Percentiles rank a stretch among this genome's conserved stretches.
These are phyloP conservation scores for Dovyalis caffra DNA, from an alignment of 345 rosid genomes.

Conservation along the genomic window DNA sequence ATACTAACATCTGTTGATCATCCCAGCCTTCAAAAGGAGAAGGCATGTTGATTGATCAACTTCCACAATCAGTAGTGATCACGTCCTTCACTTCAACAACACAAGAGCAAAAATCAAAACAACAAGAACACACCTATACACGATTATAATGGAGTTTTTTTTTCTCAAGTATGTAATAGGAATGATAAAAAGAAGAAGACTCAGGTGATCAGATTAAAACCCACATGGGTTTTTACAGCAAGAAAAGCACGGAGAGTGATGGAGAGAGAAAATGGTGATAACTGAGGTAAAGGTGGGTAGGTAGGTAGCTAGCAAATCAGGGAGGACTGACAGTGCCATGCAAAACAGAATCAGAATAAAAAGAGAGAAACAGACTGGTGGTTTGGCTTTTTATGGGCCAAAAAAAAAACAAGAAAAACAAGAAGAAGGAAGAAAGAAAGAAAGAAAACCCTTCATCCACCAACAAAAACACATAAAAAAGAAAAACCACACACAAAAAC, in stretches of 20 bases:
- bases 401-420: background rate
- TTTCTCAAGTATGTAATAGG: background rate
- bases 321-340: conserved; percentile 27
- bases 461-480: too few relatives aligned
- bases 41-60: background rate
- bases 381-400: background rate
- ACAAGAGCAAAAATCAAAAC: background rate
- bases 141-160: too few relatives aligned
- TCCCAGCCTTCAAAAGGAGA: conserved; percentile 1
- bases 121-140: too few relatives aligned
- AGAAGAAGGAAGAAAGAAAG: too few relatives aligned
- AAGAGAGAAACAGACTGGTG: background rate
- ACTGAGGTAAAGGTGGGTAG: background rate
- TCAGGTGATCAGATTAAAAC: conserved; percentile 8
- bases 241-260: conserved; percentile 8
- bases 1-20: conserved; percentile 14
- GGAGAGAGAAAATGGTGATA: background rate
- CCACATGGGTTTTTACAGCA: background rate
- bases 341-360: conserved; percentile 16
- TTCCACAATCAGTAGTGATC: background rate
- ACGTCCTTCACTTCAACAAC: conserved; percentile 1
- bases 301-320: conserved; percentile 14
- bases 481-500: too few relatives aligned
- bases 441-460: too few relatives aligned
- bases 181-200: background rate